Evolutionary conservation across 768 basidiomycete species (phyloP).

Genomic region (Auriscalpium vulgare): DNA sequence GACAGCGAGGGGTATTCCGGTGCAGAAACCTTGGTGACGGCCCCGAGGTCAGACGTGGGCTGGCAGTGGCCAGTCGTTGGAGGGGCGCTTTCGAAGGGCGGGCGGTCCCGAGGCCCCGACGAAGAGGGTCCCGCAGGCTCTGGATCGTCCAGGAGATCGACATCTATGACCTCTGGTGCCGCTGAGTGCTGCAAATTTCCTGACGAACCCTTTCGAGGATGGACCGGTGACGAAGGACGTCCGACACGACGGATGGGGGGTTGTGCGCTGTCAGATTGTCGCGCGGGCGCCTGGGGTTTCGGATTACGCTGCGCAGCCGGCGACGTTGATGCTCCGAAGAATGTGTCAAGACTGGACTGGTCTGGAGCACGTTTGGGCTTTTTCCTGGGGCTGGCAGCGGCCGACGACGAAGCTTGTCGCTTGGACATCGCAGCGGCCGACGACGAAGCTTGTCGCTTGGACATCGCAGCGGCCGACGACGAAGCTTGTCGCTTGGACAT

Average conservation of each 20-base stretch:
- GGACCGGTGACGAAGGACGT: too few species aligned
- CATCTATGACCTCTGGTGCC: constrained; percentile 23
- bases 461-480: background rate
- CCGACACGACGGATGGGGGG: too few species aligned
- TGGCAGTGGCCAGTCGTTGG: background rate
- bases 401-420: constrained; percentile 2
- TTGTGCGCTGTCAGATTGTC: background rate
- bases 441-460: background rate
- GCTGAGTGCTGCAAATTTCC: background rate
- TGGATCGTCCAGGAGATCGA: constrained; percentile 23
- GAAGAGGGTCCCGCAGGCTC: background rate
- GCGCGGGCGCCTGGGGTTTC: background rate
- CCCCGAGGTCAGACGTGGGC: background rate
- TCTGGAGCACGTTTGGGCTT: constrained; percentile 2
- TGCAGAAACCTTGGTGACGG: background rate
- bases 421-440: constrained; percentile 12
- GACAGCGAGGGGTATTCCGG: constrained; percentile 28
- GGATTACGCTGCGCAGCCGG: too few species aligned
- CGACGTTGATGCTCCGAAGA: background rate
- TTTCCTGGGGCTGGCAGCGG: constrained; percentile 10
- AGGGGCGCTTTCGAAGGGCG: too few species aligned
- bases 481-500: constrained; percentile 13
- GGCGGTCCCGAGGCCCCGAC: too few species aligned
- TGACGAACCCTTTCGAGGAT: background rate
- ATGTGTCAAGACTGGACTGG: constrained; percentile 15